These are phyloP conservation scores for Megacollybia platyphylla DNA, from an alignment of 1,284 basidiomycete genomes.

Conservation along the genomic window DNA sequence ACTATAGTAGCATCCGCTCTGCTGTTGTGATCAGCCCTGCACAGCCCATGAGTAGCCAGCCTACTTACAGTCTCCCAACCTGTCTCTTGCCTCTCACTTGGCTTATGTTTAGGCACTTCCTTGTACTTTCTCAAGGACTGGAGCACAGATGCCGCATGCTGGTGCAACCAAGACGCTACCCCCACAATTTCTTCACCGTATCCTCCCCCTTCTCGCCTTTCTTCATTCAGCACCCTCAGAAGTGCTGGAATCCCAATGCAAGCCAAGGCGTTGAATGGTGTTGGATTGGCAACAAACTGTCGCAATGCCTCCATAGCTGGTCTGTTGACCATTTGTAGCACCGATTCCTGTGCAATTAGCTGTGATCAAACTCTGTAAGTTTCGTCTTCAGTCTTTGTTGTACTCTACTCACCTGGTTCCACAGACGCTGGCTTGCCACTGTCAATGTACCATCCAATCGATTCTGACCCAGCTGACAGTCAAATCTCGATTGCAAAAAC, in stretches of 20 bases:
- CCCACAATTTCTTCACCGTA: neutral
- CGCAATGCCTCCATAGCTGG: conserved; percentile 4
- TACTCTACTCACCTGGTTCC: neutral
- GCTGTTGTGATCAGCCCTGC: neutral
- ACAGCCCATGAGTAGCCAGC: neutral
- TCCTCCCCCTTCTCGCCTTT: neutral
- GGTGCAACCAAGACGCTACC: neutral
- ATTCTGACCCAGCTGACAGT: neutral
- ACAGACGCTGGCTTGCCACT: neutral
- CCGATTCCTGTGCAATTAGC: conserved; percentile 11
- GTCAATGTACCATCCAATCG: neutral
- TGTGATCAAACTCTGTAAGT: neutral
- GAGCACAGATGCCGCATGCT: neutral
- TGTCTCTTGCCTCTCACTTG: neutral
- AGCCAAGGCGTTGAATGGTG: neutral
- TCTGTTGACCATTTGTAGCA: conserved; percentile 9
- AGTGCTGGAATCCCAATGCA: neutral
- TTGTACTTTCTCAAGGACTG: neutral
- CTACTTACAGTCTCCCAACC: neutral
- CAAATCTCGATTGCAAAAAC: neutral
- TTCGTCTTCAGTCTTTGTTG: neutral
- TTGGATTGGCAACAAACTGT: conserved; percentile 1
- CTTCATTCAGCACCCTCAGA: neutral
- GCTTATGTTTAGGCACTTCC: neutral
- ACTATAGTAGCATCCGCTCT: conserved; percentile 11